Conservation (phyloP, 2,329 filamentous ascomycete genomes). For the Rhytidhysteron rufulum region DNA sequence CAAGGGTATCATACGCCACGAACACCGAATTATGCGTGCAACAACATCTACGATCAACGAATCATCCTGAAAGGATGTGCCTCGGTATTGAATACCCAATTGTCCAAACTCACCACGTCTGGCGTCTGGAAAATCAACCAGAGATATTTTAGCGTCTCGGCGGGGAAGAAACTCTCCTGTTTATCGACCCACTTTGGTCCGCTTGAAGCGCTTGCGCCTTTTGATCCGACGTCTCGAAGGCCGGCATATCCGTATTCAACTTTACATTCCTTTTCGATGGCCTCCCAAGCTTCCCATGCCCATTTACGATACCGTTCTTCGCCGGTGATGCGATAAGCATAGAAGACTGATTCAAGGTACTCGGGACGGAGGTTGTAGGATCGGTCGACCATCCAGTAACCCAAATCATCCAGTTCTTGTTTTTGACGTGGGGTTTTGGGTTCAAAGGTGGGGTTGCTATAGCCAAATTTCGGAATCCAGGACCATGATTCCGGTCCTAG, state of each 20-base stretch:
- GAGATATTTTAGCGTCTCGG: slow-evolving; percentile 40
- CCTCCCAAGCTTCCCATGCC: slow-evolving; percentile 40
- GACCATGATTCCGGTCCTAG: slow-evolving; percentile 38
- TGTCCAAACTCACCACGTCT: slow-evolving; percentile 34
- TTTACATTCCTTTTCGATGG: slow-evolving; percentile 35
- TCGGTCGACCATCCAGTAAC: slow-evolving; percentile 33
- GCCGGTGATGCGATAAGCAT: slow-evolving; percentile 39
- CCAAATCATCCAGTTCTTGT: slow-evolving; percentile 23
- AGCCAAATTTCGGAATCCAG: slow-evolving; percentile 36
- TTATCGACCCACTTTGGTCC: slow-evolving; percentile 30
- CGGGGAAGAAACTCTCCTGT: slow-evolving; percentile 38
- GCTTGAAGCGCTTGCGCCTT: slow-evolving; percentile 16
- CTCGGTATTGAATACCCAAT: slow-evolving; percentile 44
- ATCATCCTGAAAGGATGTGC: slow-evolving; percentile 39
- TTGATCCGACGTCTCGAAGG: slow-evolving; percentile 31
- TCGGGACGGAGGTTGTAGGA: slow-evolving; percentile 35
- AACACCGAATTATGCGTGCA: not conserved
- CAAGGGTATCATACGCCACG: not conserved
- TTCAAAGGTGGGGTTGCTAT: slow-evolving; percentile 23
- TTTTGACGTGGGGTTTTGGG: slow-evolving; percentile 24
- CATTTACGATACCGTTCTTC: slow-evolving; percentile 37
- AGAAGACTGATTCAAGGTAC: slow-evolving; percentile 39
- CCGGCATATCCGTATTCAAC: slow-evolving; percentile 37
- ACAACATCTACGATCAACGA: slow-evolving; percentile 13
- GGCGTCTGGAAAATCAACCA: slow-evolving; percentile 37